Percentiles rank a stretch among this genome's conserved stretches.
These are phyloP conservation scores for Lyophyllum shimeji DNA, from an alignment of 768 basidiomycete species.

Conservation along the genomic window DNA sequence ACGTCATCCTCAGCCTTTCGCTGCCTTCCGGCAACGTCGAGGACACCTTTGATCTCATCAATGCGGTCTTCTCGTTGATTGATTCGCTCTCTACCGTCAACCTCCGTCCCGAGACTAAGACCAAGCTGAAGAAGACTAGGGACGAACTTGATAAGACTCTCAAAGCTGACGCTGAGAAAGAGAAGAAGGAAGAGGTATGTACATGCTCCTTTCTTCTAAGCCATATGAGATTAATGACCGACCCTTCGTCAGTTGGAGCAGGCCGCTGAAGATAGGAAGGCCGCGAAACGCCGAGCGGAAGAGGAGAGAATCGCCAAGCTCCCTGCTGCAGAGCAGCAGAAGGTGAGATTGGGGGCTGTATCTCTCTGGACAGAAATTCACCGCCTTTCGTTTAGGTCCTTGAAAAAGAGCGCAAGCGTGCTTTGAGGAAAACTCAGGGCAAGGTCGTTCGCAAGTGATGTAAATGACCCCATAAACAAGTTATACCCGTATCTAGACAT, in stretches of 20 bases:
- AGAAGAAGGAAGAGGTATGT: conserved; percentile 68
- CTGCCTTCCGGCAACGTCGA: conserved; percentile 49
- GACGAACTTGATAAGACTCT: conserved; percentile 72
- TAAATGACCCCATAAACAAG: neutral
- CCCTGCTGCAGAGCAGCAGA: conserved; percentile 80
- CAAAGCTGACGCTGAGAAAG: conserved; percentile 63
- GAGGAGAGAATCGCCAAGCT: conserved; percentile 72
- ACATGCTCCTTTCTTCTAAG: neutral
- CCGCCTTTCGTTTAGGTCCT: conserved; percentile 40
- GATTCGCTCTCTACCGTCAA: conserved; percentile 60
- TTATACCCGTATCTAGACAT: conserved; percentile 10
- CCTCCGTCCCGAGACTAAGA: conserved; percentile 79
- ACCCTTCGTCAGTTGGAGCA: conserved; percentile 29
- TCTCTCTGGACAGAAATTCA: neutral
- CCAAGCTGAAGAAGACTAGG: conserved; percentile 72
- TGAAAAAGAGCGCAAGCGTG: conserved; percentile 77
- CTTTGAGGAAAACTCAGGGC: conserved; percentile 66
- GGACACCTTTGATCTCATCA: conserved; percentile 59
- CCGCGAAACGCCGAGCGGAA: conserved; percentile 71
- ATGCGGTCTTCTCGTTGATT: conserved; percentile 71
- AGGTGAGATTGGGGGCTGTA: conserved; percentile 41
- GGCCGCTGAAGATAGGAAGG: conserved; percentile 66
- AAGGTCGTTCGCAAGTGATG: conserved; percentile 55
- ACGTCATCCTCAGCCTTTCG: conserved; percentile 67
- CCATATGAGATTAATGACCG: neutral